Base-by-base conservation (phyloP, 495 filamentous ascomycete species). In the Penicillium robsamsonii region DNA sequence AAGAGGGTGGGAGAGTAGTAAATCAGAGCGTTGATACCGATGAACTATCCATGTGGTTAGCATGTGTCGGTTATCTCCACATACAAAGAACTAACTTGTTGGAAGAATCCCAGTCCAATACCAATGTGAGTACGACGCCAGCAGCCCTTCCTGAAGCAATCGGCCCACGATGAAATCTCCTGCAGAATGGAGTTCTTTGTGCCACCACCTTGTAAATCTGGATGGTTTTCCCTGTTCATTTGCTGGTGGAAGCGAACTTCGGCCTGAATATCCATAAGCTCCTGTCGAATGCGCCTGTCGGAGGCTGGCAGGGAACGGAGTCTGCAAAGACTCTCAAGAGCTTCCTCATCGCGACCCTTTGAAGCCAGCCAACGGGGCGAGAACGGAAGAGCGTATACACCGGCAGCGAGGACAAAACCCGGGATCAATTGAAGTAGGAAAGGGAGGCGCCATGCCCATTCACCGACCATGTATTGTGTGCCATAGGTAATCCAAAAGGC, bases 1-100 rank as follows among this genome's bases (percentile, higher is more conserved):
- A 85, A 86, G 0, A 86, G 68, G 0, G 76, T 81, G 0, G 83
- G 83, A 0, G 72, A 75, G 63, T 84, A 86, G 65, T 84, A 83
- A n/a, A 79, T 76, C 0, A 80, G 56, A 6, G 76, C 79, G 50
- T 80, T 80, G 56, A 81, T 78, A 1, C 75, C 77, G 0, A 76
- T 71, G 31, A 80, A 81, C 66, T 81, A 64, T 40, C 6, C 33
- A 65, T 40, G 6, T 24, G 12, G 49, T 64, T 50, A 64, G 48
- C 17, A 33, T 37, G 46, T 20, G 11, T 30, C 13, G 27, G 9
- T 22, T n/a, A 15, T 29, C 30, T 1, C 11, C 13, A 20, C 24
- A 2, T 4, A 38, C 9, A 20, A 44, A 22, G 15, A 27, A 58
- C 62, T 46, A 10, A 72, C 73, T 60, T 79, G 75, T 56, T 84